Percentiles rank a stretch among this genome's conserved stretches.
phyloP scores from a whole-genome alignment of 1,284 basidiomycete genomes.

The Sanguinoderma infundibulare region DNA sequence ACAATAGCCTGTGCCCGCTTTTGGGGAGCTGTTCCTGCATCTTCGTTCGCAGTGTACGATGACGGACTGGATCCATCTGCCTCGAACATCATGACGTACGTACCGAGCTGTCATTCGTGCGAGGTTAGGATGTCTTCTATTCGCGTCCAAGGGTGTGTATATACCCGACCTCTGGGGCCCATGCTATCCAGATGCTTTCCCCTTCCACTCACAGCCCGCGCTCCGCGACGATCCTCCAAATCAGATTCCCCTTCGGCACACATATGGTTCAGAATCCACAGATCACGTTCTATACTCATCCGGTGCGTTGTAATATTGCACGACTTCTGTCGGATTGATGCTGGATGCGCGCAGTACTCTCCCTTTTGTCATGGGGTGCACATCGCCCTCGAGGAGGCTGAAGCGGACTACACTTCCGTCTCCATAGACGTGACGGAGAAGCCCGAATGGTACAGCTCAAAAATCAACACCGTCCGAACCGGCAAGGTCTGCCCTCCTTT shows the following conservation, averaged over 20 bases:
- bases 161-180: no score
- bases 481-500: conserved; percentile 50
- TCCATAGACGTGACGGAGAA: conserved; percentile 65
- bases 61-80: no score
- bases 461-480: conserved; percentile 60
- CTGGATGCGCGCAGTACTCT: background rate
- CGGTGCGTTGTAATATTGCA: background rate
- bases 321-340: background rate
- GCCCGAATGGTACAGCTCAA: conserved; percentile 63
- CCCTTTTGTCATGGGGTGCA: conserved; percentile 7
- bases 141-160: no score
- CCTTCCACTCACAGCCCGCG: no score
- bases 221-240: no score
- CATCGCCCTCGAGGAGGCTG: conserved; percentile 59
- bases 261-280: conserved; percentile 4
- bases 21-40: no score
- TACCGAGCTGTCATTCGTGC: no score
- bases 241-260: background rate
- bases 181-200: no score
- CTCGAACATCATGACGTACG: no score
- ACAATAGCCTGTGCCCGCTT: no score
- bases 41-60: no score
- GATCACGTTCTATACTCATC: background rate
- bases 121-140: no score
- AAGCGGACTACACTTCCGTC: conserved; percentile 49